A percentile compares a stretch with the other conserved stretches of the same genome.
phyloP scores from a whole-genome alignment of 257 asterid genomes.

The Parsonsia alboflavescens region DNA sequence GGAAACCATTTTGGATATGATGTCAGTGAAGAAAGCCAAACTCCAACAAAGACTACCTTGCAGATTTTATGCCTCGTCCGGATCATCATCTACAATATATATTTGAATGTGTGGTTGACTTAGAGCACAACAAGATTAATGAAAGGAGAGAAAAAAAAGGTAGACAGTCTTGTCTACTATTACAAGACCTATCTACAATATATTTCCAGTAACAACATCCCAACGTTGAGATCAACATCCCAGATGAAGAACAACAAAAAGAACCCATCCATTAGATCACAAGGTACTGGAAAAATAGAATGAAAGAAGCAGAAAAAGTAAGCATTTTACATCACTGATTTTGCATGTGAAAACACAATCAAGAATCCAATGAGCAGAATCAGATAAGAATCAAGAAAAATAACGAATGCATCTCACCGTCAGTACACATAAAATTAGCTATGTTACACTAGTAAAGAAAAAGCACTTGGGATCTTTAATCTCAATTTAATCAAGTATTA shows the following conservation, averaged over 20 bases:
- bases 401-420: not conserved
- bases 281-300: not conserved
- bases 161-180: no score
- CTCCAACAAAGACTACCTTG: no score
- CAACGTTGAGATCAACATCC: not conserved
- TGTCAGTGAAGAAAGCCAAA: no score
- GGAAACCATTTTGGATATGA: not conserved
- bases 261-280: constrained; percentile 1
- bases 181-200: no score
- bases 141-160: no score
- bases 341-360: constrained; percentile 5
- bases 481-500: not conserved
- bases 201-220: no score
- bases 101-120: no score
- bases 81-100: no score
- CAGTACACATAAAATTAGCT: not conserved
- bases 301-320: no score
- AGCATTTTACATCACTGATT: not conserved
- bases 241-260: not conserved
- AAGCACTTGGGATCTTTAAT: constrained; percentile 32
- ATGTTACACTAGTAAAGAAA: not conserved
- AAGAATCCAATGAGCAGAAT: not conserved
- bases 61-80: no score
- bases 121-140: no score
- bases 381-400: not conserved